phyloP scores from a whole-genome alignment of 1,139 yeast species.

The Scheffersomyces segobiensis region DNA sequence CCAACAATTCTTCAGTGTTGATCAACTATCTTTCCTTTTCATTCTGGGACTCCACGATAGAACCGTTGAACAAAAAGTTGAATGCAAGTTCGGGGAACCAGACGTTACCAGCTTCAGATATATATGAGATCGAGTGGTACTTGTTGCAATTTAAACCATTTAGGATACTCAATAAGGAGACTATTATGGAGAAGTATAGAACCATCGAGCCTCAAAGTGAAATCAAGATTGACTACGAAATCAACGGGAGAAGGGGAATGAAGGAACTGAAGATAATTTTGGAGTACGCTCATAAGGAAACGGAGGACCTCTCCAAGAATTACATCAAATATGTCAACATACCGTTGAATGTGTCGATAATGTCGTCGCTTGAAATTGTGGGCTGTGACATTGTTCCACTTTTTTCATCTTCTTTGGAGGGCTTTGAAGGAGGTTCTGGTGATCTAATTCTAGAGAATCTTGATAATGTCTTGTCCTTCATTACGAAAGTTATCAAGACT shows the following conservation, averaged over 20 bases:
- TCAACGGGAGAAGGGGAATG: conserved; percentile 75
- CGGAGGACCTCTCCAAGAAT: conserved; percentile 20
- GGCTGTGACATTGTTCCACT: conserved; percentile 72
- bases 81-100: conserved; percentile 23
- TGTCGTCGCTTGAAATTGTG: conserved; percentile 70
- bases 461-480: conserved; percentile 19
- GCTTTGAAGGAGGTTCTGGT: conserved; percentile 17
- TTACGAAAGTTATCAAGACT: conserved; percentile 16
- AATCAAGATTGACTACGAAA: conserved; percentile 53
- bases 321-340: conserved; percentile 59
- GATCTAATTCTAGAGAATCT: conserved; percentile 19
- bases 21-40: conserved; percentile 62
- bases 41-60: conserved; percentile 74
- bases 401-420: conserved; percentile 25
- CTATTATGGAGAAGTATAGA: conserved; percentile 31
- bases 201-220: conserved; percentile 35
- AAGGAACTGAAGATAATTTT: conserved; percentile 63
- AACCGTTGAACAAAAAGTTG: conserved; percentile 50
- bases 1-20: conserved; percentile 56
- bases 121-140: conserved; percentile 75
- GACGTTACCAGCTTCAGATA: conserved; percentile 56
- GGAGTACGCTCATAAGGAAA: conserved; percentile 59
- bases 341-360: conserved; percentile 68
- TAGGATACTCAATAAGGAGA: conserved; percentile 39
- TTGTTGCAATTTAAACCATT: conserved; percentile 62